phyloP scores from a whole-genome alignment of 1,284 basidiomycete genomes.

The Xerocomus amazonicus region DNA sequence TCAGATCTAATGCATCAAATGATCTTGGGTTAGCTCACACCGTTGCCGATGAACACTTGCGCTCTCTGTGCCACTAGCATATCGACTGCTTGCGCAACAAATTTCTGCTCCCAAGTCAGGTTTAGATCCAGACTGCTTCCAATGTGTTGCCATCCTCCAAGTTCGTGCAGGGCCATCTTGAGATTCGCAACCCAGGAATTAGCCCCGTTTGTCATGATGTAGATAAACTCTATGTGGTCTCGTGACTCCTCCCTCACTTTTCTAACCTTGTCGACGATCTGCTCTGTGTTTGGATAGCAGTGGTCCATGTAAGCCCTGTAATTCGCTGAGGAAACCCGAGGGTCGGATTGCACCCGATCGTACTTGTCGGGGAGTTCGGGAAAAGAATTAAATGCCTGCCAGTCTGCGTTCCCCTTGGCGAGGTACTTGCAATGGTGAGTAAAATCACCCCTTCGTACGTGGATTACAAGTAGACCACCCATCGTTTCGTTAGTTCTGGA shows the following conservation, averaged over 20 bases:
- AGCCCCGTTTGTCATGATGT: conserved; percentile 52
- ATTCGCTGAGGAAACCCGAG: conserved; percentile 28
- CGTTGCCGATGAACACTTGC: conserved; percentile 42
- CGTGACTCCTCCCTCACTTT: conserved; percentile 24
- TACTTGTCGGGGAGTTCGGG: conserved; percentile 37
- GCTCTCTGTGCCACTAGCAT: conserved; percentile 41
- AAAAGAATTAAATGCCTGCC: conserved; percentile 42
- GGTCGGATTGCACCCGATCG: conserved; percentile 12
- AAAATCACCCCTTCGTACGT: conserved; percentile 60
- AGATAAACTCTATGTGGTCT: conserved; percentile 31
- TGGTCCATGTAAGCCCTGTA: conserved; percentile 29
- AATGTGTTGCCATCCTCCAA: conserved; percentile 22
- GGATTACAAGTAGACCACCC: conserved; percentile 48
- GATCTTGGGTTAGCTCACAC: conserved; percentile 6
- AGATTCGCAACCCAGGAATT: conserved; percentile 41
- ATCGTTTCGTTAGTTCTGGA: not conserved
- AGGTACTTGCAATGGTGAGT: conserved; percentile 45
- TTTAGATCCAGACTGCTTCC: conserved; percentile 33
- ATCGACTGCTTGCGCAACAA: conserved; percentile 37
- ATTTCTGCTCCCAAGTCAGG: conserved; percentile 35
- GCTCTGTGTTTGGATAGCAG: conserved; percentile 39
- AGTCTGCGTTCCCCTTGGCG: conserved; percentile 35
- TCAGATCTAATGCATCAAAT: not conserved
- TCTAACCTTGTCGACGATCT: conserved; percentile 36
- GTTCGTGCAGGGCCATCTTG: conserved; percentile 36